A percentile compares a stretch with the other conserved stretches of the same genome.
Conservation (phyloP, 768 basidiomycete species). For the Glaciozyma antarctica region DNA sequence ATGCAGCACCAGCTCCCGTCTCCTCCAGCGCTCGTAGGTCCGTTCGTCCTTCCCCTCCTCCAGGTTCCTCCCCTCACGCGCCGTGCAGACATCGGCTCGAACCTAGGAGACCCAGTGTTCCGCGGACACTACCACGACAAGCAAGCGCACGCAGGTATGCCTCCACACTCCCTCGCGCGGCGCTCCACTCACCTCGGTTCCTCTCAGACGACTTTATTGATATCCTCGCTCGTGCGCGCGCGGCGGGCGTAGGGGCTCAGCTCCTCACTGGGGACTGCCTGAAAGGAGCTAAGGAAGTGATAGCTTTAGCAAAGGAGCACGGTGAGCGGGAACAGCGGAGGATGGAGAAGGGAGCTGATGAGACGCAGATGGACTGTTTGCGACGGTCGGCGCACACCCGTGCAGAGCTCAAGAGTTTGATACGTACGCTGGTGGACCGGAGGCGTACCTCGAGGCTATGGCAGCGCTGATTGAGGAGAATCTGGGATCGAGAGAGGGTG, state of each 20-base stretch:
- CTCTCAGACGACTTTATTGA: slow-evolving; percentile 53
- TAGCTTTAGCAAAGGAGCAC: slow-evolving; percentile 53
- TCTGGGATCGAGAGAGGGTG: slow-evolving; percentile 1
- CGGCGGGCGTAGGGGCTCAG: slow-evolving; percentile 58
- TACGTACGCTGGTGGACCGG: slow-evolving; percentile 48
- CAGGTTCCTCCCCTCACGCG: too few relatives aligned
- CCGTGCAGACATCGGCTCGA: slow-evolving; percentile 42
- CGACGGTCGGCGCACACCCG: slow-evolving; percentile 72
- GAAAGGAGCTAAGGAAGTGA: slow-evolving; percentile 52
- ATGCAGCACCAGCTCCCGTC: too few relatives aligned
- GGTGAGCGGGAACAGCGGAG: slow-evolving; percentile 39
- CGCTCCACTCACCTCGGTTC: background rate
- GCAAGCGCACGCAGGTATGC: slow-evolving; percentile 36
- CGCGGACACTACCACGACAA: slow-evolving; percentile 41
- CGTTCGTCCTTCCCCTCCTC: too few relatives aligned
- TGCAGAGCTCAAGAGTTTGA: slow-evolving; percentile 65
- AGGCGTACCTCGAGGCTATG: slow-evolving; percentile 54
- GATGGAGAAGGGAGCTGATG: background rate
- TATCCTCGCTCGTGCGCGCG: slow-evolving; percentile 51
- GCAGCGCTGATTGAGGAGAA: slow-evolving; percentile 43
- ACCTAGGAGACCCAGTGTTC: slow-evolving; percentile 37
- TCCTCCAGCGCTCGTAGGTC: too few relatives aligned
- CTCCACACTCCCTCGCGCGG: background rate
- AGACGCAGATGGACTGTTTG: slow-evolving; percentile 50
- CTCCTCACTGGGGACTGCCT: slow-evolving; percentile 69